phyloP scores from a whole-genome alignment of 208 protist genomes.

The Acanthamoeba castellanii region DNA sequence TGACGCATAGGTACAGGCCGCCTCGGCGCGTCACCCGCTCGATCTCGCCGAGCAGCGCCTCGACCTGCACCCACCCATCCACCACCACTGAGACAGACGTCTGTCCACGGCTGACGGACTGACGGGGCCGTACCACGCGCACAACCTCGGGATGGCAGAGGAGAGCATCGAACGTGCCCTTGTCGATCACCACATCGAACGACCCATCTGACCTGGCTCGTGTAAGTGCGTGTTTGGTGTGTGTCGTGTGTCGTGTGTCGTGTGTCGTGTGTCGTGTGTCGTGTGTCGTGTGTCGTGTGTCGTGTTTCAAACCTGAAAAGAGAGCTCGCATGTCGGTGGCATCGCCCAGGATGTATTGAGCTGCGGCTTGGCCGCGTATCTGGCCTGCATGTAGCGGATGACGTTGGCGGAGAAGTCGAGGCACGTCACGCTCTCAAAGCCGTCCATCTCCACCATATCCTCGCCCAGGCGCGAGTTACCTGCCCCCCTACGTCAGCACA shows the following conservation, averaged over 20 bases:
- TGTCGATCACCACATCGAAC: constrained; percentile 38
- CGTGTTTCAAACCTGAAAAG: not conserved
- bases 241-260: no score
- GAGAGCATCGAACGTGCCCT: constrained; percentile 34
- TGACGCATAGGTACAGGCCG: not conserved
- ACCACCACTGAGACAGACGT: no score
- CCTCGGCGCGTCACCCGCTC: not conserved
- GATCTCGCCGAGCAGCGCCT: not conserved
- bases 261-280: no score
- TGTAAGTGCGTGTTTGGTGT: no score
- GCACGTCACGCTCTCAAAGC: not conserved
- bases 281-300: no score
- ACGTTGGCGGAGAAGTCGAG: constrained; percentile 13
- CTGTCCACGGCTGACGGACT: no score
- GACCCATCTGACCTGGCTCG: not conserved
- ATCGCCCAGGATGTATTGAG: not conserved
- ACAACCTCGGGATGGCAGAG: not conserved
- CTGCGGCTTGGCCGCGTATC: not conserved
- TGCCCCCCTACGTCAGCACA: not conserved
- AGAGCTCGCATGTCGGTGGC: not conserved
- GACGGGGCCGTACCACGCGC: not conserved
- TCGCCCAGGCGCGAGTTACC: constrained; percentile 38
- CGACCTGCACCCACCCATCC: not conserved
- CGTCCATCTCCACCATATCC: constrained; percentile 30
- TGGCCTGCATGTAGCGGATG: not conserved